Evolutionary conservation across 805 yeast species (phyloP).

Genomic region (Kregervanrija fluxuum): DNA sequence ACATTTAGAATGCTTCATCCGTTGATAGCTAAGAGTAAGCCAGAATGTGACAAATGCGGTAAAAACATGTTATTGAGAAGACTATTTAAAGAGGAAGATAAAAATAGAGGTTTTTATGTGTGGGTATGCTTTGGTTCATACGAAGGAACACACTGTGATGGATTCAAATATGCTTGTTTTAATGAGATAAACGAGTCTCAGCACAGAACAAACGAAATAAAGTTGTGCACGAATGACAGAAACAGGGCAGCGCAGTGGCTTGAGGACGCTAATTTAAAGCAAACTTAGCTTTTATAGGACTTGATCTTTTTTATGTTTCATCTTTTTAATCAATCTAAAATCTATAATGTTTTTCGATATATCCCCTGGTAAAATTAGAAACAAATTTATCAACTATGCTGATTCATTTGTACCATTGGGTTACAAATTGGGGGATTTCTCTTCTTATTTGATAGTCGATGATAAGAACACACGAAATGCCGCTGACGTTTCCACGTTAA

Average conservation of each 20-base stretch:
- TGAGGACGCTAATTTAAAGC: too few species aligned
- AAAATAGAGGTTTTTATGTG: conserved; percentile 48
- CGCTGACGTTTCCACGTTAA: neutral
- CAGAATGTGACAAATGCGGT: conserved; percentile 36
- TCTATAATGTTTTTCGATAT: too few species aligned
- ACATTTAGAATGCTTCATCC: conserved; percentile 55
- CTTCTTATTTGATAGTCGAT: conserved; percentile 1
- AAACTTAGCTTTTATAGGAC: too few species aligned
- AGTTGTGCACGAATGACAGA: conserved; percentile 24
- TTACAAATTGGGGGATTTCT: conserved; percentile 11
- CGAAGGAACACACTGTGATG: conserved; percentile 36
- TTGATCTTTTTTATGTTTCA: too few species aligned
- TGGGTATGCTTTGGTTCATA: conserved; percentile 57
- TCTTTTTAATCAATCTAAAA: too few species aligned
- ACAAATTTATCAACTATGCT: conserved; percentile 5
- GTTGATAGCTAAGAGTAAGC: conserved; percentile 28
- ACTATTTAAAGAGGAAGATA: conserved; percentile 35
- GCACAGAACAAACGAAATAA: conserved; percentile 7
- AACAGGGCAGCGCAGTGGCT: conserved; percentile 36
- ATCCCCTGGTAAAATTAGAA: conserved; percentile 2
- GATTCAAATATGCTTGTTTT: conserved; percentile 46
- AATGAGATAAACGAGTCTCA: conserved; percentile 18
- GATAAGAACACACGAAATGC: conserved; percentile 1
- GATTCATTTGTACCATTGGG: conserved; percentile 13
- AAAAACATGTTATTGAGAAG: conserved; percentile 49